A percentile compares a stretch with the other conserved stretches of the same genome.
These are phyloP conservation scores for Penicillium brevicompactum DNA, from an alignment of 2,329 filamentous ascomycete species.

Conservation along the genomic window DNA sequence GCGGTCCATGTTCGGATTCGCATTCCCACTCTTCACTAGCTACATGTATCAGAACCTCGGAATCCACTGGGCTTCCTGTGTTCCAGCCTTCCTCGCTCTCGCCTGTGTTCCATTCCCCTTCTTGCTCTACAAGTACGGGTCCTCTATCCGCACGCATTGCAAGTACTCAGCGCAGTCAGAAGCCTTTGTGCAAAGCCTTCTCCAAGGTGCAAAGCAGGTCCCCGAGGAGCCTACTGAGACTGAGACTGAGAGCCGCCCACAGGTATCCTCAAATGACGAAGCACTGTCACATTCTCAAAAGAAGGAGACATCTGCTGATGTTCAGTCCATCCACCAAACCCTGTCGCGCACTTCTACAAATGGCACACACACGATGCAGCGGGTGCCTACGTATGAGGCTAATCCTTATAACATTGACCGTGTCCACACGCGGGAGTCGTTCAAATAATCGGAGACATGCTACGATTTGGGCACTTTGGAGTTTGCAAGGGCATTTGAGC, in stretches of 20 bases:
- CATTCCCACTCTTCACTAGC: slow-evolving; percentile 52
- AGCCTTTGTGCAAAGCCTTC: slow-evolving; percentile 24
- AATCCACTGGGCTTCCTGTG: slow-evolving; percentile 51
- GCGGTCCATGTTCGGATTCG: slow-evolving; percentile 49
- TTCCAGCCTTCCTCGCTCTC: slow-evolving; percentile 51
- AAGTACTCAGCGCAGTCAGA: slow-evolving; percentile 43
- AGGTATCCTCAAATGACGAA: background rate
- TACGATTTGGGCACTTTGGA: background rate
- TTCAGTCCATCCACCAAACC: slow-evolving; percentile 11
- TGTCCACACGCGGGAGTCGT: slow-evolving; percentile 22
- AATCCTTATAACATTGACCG: slow-evolving; percentile 24
- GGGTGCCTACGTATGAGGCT: slow-evolving; percentile 22
- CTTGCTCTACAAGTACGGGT: slow-evolving; percentile 47
- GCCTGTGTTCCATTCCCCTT: slow-evolving; percentile 49
- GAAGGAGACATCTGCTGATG: slow-evolving; percentile 20
- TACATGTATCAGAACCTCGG: slow-evolving; percentile 49
- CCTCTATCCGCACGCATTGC: slow-evolving; percentile 43
- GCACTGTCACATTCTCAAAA: background rate
- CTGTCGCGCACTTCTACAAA: slow-evolving; percentile 13
- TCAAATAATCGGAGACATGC: slow-evolving; percentile 11
- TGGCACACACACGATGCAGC: slow-evolving; percentile 8
- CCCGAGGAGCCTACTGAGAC: background rate
- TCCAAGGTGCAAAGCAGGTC: slow-evolving; percentile 4
- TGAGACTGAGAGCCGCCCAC: background rate
- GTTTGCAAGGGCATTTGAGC: background rate